These are phyloP conservation scores for Trypanosoma scelopori DNA, from an alignment of 208 protist species.

Conservation along the genomic window DNA sequence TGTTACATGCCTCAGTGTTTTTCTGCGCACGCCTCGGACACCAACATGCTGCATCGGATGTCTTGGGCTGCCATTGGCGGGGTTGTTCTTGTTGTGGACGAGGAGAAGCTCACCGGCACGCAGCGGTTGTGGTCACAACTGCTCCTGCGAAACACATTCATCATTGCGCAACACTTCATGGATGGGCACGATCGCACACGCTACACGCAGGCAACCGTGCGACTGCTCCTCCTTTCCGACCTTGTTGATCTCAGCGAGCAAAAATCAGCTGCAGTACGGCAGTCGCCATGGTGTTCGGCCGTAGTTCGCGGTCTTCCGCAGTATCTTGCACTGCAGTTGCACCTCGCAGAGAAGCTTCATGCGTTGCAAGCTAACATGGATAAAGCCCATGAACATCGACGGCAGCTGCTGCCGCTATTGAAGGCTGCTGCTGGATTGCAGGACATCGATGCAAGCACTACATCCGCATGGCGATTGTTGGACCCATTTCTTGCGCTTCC, in stretches of 20 bases:
- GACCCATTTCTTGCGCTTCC: slow-evolving; percentile 19
- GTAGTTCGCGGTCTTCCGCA: slow-evolving; percentile 5
- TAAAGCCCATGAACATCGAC: not conserved
- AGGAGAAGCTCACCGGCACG: slow-evolving; percentile 3
- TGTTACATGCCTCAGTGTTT: slow-evolving; percentile 3
- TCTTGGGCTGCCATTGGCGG: slow-evolving; percentile 16
- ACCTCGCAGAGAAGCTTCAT: slow-evolving; percentile 5
- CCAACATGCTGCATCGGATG: slow-evolving; percentile 9
- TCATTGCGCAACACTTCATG: slow-evolving; percentile 3
- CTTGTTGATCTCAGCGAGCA: not conserved
- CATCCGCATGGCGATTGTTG: slow-evolving; percentile 13
- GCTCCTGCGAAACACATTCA: slow-evolving; percentile 26
- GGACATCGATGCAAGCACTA: not conserved
- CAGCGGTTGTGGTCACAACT: slow-evolving; percentile 13
- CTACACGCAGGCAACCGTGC: slow-evolving; percentile 21
- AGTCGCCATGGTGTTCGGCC: slow-evolving; percentile 3
- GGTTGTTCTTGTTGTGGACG: slow-evolving; percentile 7
- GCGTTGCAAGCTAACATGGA: not conserved
- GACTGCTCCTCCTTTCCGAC: slow-evolving; percentile 8
- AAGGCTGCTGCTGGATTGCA: slow-evolving; percentile 2
- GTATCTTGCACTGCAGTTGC: slow-evolving; percentile 13
- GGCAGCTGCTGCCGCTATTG: not conserved
- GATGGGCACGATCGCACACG: not conserved
- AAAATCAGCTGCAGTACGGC: not conserved
- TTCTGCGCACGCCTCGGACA: slow-evolving; percentile 1